A percentile compares a stretch with the other conserved stretches of the same genome.
phyloP scores from a whole-genome alignment of 2,329 filamentous ascomycete genomes.

The Sporothrix pallida region DNA sequence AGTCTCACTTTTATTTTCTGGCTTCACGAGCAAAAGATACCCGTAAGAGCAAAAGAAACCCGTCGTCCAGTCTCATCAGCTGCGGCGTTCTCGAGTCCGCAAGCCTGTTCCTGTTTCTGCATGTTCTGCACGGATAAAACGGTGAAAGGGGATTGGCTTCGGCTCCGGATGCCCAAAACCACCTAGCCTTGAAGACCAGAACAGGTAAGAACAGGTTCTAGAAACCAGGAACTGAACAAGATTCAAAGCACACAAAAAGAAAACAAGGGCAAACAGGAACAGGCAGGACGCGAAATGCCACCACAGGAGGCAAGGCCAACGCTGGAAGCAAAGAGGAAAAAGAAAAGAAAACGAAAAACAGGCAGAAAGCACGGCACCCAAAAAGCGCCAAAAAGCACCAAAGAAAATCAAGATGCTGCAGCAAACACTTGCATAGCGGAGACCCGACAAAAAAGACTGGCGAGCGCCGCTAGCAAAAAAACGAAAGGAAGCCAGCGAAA shows the following conservation, averaged over 20 bases:
- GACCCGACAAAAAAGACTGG: neutral
- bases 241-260: neutral
- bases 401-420: constrained; percentile 6
- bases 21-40: neutral
- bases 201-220: constrained; percentile 11
- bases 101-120: neutral
- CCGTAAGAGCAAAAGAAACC: neutral
- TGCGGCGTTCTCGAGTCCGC: constrained; percentile 1
- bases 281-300: neutral
- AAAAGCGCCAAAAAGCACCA: neutral
- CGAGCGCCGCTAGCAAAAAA: neutral
- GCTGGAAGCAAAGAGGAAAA: neutral
- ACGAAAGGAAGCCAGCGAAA: neutral
- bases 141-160: constrained; percentile 1
- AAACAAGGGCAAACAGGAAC: neutral
- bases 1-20: neutral
- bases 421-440: neutral
- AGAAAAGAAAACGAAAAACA: neutral
- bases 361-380: neutral
- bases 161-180: constrained; percentile 27
- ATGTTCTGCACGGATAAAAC: constrained; percentile 6
- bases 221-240: neutral
- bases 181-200: constrained; percentile 11
- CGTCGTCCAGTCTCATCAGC: neutral
- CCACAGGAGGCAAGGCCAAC: neutral